Conservation (phyloP, 2,329 filamentous ascomycete species). For the Colletotrichum shisoi region DNA sequence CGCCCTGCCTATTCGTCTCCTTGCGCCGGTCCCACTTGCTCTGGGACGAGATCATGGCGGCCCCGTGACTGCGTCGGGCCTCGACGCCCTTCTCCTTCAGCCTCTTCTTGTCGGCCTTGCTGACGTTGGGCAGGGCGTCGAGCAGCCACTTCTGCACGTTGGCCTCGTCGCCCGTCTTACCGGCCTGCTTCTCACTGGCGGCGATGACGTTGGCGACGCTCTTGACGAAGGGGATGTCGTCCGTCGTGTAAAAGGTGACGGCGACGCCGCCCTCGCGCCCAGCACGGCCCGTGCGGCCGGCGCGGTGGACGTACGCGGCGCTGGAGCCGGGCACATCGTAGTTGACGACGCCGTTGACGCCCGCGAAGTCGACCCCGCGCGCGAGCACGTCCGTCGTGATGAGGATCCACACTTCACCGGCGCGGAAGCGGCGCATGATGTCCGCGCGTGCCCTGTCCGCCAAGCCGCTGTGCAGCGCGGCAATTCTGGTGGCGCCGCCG, state of each 20-base stretch:
- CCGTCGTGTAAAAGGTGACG: conserved; percentile 93
- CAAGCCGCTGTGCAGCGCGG: conserved; percentile 87
- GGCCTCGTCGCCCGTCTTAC: conserved; percentile 60
- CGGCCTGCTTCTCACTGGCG: conserved; percentile 76
- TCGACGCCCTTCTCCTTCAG: conserved; percentile 85
- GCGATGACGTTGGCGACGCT: conserved; percentile 93
- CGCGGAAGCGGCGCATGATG: conserved; percentile 89
- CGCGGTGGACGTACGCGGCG: conserved; percentile 90
- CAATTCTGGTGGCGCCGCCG: conserved; percentile 83
- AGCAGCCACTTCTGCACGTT: conserved; percentile 85
- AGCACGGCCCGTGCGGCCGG: conserved; percentile 87
- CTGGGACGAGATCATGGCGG: conserved; percentile 81
- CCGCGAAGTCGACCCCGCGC: conserved; percentile 91
- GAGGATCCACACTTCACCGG: conserved; percentile 92
- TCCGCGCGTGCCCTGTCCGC: conserved; percentile 76
- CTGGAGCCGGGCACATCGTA: conserved; percentile 95
- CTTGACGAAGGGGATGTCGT: conserved; percentile 88
- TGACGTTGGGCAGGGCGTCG: conserved; percentile 82
- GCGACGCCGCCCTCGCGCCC: conserved; percentile 87
- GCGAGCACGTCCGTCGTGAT: conserved; percentile 95
- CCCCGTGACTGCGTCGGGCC: conserved; percentile 60
- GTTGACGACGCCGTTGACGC: conserved; percentile 95
- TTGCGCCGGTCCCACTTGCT: conserved; percentile 75
- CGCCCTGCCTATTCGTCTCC: conserved; percentile 72
- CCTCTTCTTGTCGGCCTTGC: conserved; percentile 83